Evolutionary conservation across 768 basidiomycete species (phyloP).

Genomic region (Tubosaeta brunneosetosa): DNA sequence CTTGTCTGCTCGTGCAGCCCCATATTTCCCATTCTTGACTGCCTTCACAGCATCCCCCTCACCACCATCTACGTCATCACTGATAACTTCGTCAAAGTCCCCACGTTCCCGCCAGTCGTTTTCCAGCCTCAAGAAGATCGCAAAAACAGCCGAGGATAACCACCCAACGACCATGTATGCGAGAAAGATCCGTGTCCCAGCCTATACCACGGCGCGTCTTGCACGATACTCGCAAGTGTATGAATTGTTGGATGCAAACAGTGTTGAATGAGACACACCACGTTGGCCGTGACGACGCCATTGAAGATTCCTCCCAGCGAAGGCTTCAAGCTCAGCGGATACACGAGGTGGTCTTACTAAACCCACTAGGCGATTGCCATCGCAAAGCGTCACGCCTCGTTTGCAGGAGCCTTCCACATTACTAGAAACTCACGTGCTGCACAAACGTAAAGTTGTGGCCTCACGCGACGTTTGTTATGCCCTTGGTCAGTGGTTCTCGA

Average conservation of each 20-base stretch:
- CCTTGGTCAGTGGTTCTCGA: background rate
- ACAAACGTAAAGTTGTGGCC: constrained; percentile 14
- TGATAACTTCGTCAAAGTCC: constrained; percentile 62
- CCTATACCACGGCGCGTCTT: constrained; percentile 62
- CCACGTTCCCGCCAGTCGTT: constrained; percentile 62
- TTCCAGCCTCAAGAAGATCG: constrained; percentile 48
- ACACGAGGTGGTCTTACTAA: constrained; percentile 11
- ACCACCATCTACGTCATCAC: constrained; percentile 38
- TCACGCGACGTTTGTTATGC: constrained; percentile 45
- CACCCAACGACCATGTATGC: constrained; percentile 67
- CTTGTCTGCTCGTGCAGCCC: constrained; percentile 53
- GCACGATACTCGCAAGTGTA: constrained; percentile 51
- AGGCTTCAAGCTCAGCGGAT: constrained; percentile 2
- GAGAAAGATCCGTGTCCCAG: constrained; percentile 66
- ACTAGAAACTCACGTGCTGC: constrained; percentile 65
- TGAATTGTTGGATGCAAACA: background rate
- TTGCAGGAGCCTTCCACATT: constrained; percentile 75
- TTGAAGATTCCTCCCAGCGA: constrained; percentile 53
- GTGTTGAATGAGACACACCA: constrained; percentile 43
- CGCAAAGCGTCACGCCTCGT: constrained; percentile 59
- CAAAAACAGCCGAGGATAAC: constrained; percentile 46
- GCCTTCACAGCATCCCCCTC: constrained; percentile 30
- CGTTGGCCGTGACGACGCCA: constrained; percentile 62
- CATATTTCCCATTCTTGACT: constrained; percentile 50
- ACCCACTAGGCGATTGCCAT: constrained; percentile 58